Conservation (phyloP, 768 basidiomycete species). For the Suillus occidentalis region DNA sequence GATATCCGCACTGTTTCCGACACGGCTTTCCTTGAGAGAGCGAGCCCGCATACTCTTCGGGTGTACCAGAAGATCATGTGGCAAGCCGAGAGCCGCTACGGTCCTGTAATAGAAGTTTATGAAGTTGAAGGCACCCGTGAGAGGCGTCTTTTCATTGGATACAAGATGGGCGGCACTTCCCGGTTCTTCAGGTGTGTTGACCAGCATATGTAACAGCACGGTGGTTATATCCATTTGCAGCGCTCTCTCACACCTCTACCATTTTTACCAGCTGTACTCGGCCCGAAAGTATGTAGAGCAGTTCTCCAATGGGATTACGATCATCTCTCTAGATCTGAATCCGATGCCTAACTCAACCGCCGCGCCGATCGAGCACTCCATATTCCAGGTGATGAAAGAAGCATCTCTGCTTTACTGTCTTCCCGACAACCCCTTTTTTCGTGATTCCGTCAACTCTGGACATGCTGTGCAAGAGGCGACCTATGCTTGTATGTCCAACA, state of each 20-base stretch:
- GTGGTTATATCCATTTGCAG: constrained; percentile 36
- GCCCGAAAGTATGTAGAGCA: constrained; percentile 99
- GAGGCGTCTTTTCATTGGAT: constrained; percentile 91
- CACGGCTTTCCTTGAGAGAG: constrained; percentile 88
- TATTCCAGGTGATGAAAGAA: constrained; percentile 97
- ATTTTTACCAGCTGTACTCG: constrained; percentile 95
- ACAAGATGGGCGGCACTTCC: constrained; percentile 93
- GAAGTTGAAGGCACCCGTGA: constrained; percentile 94
- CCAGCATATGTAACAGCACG: neutral
- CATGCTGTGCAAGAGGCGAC: constrained; percentile 98
- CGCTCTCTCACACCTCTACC: constrained; percentile 93
- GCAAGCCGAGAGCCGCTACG: constrained; percentile 80
- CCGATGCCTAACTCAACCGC: constrained; percentile 76
- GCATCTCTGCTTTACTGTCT: constrained; percentile 91
- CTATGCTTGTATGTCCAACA: constrained; percentile 69
- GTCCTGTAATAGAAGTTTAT: constrained; percentile 94
- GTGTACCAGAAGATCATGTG: constrained; percentile 90
- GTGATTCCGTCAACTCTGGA: constrained; percentile 35
- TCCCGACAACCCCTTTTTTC: constrained; percentile 92
- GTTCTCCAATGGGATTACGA: constrained; percentile 95
- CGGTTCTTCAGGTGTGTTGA: constrained; percentile 68
- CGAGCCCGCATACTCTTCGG: constrained; percentile 87
- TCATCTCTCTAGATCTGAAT: constrained; percentile 93
- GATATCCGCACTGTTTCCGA: constrained; percentile 91
- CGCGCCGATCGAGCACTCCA: constrained; percentile 95